Base-by-base conservation (phyloP, 2,329 filamentous ascomycete species). In the Alternaria conjuncta region DNA sequence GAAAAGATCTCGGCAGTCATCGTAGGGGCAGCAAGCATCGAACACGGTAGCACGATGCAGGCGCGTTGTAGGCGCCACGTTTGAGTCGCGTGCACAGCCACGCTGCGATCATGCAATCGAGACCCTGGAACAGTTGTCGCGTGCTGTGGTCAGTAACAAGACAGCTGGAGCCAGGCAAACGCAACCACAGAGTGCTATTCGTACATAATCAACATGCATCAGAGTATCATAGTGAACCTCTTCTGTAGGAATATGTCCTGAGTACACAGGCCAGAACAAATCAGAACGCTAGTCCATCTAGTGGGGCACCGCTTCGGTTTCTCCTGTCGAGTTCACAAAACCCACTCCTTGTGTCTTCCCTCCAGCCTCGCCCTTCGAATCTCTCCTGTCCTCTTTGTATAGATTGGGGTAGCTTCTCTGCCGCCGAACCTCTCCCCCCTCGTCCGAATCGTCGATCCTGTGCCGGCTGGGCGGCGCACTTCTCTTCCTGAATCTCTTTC, bases 391-490 rank as follows among this genome's bases (percentile, higher is more conserved):
- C 41, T 63, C 59, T 25, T 59, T 66, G 61, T 78, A 75, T 50
- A 77, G 43, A 53, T 80, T 79, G 36, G 76, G 75, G 50, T 78
- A 74, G 56, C 76, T 83, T 57, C 81, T 75, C 66, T 79, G 75
- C 61, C 79, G 67, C 60, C 82, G 73, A n/a, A 77, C 44, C 45
- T 71, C 66, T 3, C 50, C 65, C 18, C 67, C 64, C 11, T 71
- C 67, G 11, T 69, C 68, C 20, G 63, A 63, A 5, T 45, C 66
- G 12, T 71, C 66, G 4, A 68, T 56, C 61, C 79, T 73, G 49
- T 71, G 67, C 55, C 77, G 70, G 66, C 76, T 79, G 5, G 77
- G 76, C 23, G 78, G 77, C 56, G 53, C 76, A 62, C 69, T 78
- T 61, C 66, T 79, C 78, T 74, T 78, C 57, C 75, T 73, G 23